These are phyloP conservation scores for Daldinia sp. DNA, from an alignment of 2,329 filamentous ascomycete species.

Conservation along the genomic window DNA sequence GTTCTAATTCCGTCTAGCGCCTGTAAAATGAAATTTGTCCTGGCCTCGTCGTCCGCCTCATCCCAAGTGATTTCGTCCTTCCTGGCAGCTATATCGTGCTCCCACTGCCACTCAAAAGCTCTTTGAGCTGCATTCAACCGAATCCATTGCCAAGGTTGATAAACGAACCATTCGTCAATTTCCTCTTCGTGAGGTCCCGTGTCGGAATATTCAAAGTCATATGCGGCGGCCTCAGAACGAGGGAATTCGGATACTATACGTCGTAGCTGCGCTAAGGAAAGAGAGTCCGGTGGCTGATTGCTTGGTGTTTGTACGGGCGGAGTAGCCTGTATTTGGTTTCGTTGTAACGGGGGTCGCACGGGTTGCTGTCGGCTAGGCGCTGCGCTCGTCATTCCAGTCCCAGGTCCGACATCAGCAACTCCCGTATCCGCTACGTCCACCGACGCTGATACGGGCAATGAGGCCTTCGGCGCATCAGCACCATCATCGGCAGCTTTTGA, in stretches of 20 bases:
- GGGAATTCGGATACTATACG: constrained; percentile 79
- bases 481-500: constrained; percentile 50
- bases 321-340: constrained; percentile 44
- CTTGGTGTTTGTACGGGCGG: constrained; percentile 42
- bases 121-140: constrained; percentile 78
- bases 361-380: constrained; percentile 32
- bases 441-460: too few species aligned
- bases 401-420: constrained; percentile 43
- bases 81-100: constrained; percentile 56
- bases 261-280: constrained; percentile 77
- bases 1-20: constrained; percentile 57
- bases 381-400: constrained; percentile 28
- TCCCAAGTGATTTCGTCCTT: constrained; percentile 68
- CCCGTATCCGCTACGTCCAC: constrained; percentile 47
- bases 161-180: constrained; percentile 97
- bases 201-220: constrained; percentile 86
- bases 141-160: constrained; percentile 84
- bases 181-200: constrained; percentile 81
- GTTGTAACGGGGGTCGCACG: constrained; percentile 44
- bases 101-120: constrained; percentile 81
- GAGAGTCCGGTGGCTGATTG: constrained; percentile 66
- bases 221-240: constrained; percentile 72
- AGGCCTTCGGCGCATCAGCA: constrained; percentile 42
- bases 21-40: constrained; percentile 64
- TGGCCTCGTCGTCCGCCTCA: constrained; percentile 64